Conservation (phyloP, 441 rosid genomes). For the Pelargonium citronellum region DNA sequence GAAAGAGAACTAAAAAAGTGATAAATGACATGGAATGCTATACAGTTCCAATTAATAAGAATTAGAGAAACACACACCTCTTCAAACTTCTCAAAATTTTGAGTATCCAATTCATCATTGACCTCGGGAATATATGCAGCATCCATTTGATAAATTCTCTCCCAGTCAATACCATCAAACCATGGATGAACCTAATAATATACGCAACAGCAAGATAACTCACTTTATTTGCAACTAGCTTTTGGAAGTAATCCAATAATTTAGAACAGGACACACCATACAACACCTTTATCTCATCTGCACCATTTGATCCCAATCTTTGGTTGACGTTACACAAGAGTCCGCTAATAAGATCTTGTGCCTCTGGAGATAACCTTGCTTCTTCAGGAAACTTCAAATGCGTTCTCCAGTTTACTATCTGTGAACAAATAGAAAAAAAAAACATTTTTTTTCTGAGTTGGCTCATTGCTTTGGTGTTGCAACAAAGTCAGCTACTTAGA, state of each 20-base stretch:
- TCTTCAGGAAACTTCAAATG: slow-evolving; percentile 54
- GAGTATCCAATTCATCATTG: slow-evolving; percentile 54
- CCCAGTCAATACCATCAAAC: slow-evolving; percentile 52
- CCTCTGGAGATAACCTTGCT: slow-evolving; percentile 47
- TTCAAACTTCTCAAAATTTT: slow-evolving; percentile 57
- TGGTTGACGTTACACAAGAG: slow-evolving; percentile 56
- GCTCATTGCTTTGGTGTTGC: background rate
- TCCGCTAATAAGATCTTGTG: slow-evolving; percentile 47
- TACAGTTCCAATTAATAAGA: background rate
- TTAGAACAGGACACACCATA: slow-evolving; percentile 12
- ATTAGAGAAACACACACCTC: slow-evolving; percentile 37
- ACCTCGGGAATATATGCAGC: slow-evolving; percentile 59
- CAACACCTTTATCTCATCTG: slow-evolving; percentile 47
- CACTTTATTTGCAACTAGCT: background rate
- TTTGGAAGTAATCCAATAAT: background rate
- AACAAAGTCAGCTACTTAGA: background rate
- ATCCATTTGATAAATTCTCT: slow-evolving; percentile 41
- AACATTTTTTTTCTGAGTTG: background rate
- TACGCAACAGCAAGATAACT: background rate
- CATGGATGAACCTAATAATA: slow-evolving; percentile 45
- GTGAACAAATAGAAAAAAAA: slow-evolving; percentile 1
- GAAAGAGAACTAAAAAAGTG: too few relatives aligned
- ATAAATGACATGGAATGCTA: background rate
- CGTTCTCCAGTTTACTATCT: slow-evolving; percentile 60
- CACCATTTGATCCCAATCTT: slow-evolving; percentile 56